Evolutionary conservation across 345 rosid genomes (phyloP), one percentile per base, ranked within the genome.

Genomic region (Populus simonii): DNA sequence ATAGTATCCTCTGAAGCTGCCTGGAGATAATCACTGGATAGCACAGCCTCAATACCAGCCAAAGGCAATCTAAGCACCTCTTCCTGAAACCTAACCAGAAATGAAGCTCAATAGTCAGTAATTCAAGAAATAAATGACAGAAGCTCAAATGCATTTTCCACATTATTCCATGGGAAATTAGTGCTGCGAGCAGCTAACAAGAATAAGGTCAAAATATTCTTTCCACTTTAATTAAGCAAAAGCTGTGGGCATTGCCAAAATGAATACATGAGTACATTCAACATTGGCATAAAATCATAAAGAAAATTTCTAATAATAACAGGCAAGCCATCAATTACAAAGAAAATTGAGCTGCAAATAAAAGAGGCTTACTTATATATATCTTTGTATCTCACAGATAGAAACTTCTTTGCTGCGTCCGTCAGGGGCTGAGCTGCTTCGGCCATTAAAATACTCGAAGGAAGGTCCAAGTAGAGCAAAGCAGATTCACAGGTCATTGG

Each of bases 401-500:
- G 87, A 87, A 86, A 93, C 72, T 86, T 89, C 82, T 83, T 92
- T 51, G 98, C 95, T 10, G 91, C 89, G 84, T 85, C 88, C 25
- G 87, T 86, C 82, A 94, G 82, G 66, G 97, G 90, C 89, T 89
- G 90, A 70, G 93, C 94, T 51, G 93, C 90, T 67, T 89, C 95
- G 3, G 90, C 94, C 90, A 85, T 79, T 62, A 86, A 68, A 74
- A 92, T 83, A 79, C 82, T 91, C 5, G 89, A 86, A 71, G 98
- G 97, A 85, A 92, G 92, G 74, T 88, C 91, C 86, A 94, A 80
- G 80, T 90, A 86, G n/a, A 89, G 89, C 86, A 92, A 85, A 25
- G 97, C 93, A 80, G 90, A 90, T 35, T 92, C 94, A 73, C 86
- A 76, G 72, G 93, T 90, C 97, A 94, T 94, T 2, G 95, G 89